Conservation (phyloP, 257 asterid species). For the Nicotiana tomentosiformis region DNA sequence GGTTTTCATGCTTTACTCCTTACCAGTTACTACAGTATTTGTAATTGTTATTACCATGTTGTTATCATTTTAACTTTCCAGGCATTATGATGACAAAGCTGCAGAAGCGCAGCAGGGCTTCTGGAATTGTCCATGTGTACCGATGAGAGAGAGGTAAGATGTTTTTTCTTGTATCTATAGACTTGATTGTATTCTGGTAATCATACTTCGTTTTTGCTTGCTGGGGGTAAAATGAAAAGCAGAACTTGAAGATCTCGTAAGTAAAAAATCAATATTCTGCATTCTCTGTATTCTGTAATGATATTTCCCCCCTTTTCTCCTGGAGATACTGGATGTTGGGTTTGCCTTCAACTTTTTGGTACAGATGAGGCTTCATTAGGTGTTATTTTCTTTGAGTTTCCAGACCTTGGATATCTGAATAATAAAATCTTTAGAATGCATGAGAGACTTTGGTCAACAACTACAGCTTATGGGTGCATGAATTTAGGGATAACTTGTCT, state of each 20-base stretch:
- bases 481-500: neutral
- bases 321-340: neutral
- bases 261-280: neutral
- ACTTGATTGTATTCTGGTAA: neutral
- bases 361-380: neutral
- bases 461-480: neutral
- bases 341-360: neutral
- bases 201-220: neutral
- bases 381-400: neutral
- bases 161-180: neutral
- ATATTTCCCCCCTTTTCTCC: neutral
- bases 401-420: neutral
- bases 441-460: neutral
- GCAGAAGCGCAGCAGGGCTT: constrained; percentile 96
- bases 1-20: neutral
- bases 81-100: constrained; percentile 86
- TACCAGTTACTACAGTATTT: neutral
- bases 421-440: neutral
- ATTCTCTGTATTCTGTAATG: neutral
- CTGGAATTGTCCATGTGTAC: constrained; percentile 93
- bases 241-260: neutral
- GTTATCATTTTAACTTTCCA: constrained; percentile 14
- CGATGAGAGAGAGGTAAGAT: constrained; percentile 58
- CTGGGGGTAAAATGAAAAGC: neutral
- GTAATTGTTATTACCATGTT: neutral